These are phyloP conservation scores for Mortierella alpina DNA, from an alignment of 192 early-diverging fungal species.

Conservation along the genomic window DNA sequence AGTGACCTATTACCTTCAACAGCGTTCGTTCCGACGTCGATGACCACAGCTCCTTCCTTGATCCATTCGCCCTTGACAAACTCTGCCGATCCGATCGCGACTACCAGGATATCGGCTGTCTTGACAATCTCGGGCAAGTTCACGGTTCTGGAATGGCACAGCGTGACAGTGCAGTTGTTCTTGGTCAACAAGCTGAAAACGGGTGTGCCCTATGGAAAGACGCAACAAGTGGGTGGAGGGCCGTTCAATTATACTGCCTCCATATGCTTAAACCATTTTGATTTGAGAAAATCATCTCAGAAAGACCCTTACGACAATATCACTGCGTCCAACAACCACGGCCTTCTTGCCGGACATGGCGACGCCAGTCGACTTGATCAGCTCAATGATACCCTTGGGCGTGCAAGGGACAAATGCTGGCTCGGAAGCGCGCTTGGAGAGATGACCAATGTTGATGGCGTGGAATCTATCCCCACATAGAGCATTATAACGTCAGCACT, in stretches of 20 bases:
- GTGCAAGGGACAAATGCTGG: conserved; percentile 96
- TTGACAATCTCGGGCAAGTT: conserved; percentile 79
- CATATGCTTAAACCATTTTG: too few relatives aligned
- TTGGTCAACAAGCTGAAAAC: conserved; percentile 85
- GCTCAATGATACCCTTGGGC: conserved; percentile 93
- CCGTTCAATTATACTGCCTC: too few relatives aligned
- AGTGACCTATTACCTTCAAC: conserved; percentile 63
- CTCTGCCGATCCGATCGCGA: conserved; percentile 86
- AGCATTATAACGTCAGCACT: not conserved
- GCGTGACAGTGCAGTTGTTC: conserved; percentile 91
- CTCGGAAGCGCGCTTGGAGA: conserved; percentile 83
- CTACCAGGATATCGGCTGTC: conserved; percentile 90
- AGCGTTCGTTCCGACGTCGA: conserved; percentile 98
- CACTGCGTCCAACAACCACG: conserved; percentile 95
- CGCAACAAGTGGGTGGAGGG: not conserved
- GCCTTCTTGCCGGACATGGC: conserved; percentile 84
- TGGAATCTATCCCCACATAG: conserved; percentile 77
- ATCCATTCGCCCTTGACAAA: conserved; percentile 94
- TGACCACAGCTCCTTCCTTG: conserved; percentile 92
- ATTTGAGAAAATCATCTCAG: not conserved
- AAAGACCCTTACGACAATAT: conserved; percentile 83
- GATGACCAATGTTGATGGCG: conserved; percentile 90
- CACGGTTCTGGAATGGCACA: conserved; percentile 90
- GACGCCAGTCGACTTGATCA: conserved; percentile 79
- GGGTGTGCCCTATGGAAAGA: conserved; percentile 74